Evolutionary conservation across 495 filamentous ascomycete species (phyloP).

Genomic region (Darksidea phi): DNA sequence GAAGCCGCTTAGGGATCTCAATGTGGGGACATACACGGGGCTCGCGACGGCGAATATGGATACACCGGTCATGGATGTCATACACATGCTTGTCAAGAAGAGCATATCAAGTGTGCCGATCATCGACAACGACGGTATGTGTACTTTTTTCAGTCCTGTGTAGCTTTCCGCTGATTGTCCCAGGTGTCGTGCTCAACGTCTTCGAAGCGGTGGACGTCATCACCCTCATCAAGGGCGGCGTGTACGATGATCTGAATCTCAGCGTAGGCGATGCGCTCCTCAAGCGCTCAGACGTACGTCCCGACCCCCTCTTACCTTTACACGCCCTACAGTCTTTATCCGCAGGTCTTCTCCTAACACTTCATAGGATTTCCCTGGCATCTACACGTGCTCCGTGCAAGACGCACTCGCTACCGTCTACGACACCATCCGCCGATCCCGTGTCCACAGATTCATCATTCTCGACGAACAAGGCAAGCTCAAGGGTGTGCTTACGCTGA

Average conservation of each 20-base stretch:
- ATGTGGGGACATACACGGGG: slow-evolving; percentile 78
- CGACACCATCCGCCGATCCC: slow-evolving; percentile 90
- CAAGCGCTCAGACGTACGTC: slow-evolving; percentile 71
- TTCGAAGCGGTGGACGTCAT: slow-evolving; percentile 99
- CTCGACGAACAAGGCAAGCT: slow-evolving; percentile 84
- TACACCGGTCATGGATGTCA: slow-evolving; percentile 91
- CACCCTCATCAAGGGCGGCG: slow-evolving; percentile 87
- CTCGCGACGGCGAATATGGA: slow-evolving; percentile 85
- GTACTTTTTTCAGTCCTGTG: background rate
- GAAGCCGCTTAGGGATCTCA: slow-evolving; percentile 82
- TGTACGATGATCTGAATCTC: slow-evolving; percentile 84
- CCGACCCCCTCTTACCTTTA: background rate
- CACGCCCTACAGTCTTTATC: too few relatives aligned
- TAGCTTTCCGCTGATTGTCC: slow-evolving; percentile 3
- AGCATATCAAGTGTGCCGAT: slow-evolving; percentile 96
- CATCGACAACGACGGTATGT: slow-evolving; percentile 70
- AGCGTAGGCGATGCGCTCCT: slow-evolving; percentile 87
- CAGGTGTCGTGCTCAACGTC: slow-evolving; percentile 82
- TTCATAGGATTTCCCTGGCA: slow-evolving; percentile 81
- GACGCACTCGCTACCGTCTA: slow-evolving; percentile 95
- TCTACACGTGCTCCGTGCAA: slow-evolving; percentile 91
- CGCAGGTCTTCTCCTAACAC: slow-evolving; percentile 23
- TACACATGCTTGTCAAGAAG: slow-evolving; percentile 86
- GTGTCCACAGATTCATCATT: slow-evolving; percentile 89
- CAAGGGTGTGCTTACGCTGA: slow-evolving; percentile 86